Evolutionary conservation across 768 basidiomycete genomes (phyloP).

Genomic region (Pleurotus cornucopiae): DNA sequence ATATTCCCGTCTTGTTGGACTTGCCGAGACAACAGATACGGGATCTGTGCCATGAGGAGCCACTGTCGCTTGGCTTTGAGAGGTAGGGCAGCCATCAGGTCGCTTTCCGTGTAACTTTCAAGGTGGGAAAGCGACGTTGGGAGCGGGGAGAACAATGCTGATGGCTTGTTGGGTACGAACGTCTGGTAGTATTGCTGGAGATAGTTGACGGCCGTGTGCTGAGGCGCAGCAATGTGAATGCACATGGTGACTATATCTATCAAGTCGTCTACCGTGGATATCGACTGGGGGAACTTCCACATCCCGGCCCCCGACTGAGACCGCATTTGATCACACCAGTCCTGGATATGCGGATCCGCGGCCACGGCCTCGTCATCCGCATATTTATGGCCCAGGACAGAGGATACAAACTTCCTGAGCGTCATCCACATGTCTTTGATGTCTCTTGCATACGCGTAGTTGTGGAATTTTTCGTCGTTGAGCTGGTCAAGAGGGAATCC

Average conservation of each 20-base stretch:
- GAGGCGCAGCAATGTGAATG: constrained; percentile 26
- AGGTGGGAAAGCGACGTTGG: constrained; percentile 17
- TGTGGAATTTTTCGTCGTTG: constrained; percentile 22
- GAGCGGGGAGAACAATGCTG: constrained; percentile 19
- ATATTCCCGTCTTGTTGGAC: constrained; percentile 20
- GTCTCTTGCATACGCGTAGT: constrained; percentile 23
- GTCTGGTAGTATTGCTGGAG: constrained; percentile 29
- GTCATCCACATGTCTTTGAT: constrained; percentile 20
- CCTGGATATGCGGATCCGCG: constrained; percentile 12
- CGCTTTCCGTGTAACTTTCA: constrained; percentile 13
- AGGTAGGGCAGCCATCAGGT: constrained; percentile 20
- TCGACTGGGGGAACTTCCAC: constrained; percentile 17
- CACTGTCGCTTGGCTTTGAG: constrained; percentile 17
- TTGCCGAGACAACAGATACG: constrained; percentile 22
- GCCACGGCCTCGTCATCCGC: constrained; percentile 17
- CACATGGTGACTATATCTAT: constrained; percentile 27
- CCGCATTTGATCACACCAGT: not conserved
- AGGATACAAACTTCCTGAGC: constrained; percentile 19
- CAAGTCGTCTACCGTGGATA: constrained; percentile 20
- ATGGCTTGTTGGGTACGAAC: constrained; percentile 26
- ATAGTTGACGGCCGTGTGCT: constrained; percentile 29
- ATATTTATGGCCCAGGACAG: constrained; percentile 10
- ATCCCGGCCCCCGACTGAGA: constrained; percentile 12
- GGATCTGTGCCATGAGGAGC: constrained; percentile 24
- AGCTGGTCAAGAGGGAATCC: constrained; percentile 24